Evolutionary conservation across 164 flowering plant species (phyloP), one percentile per base, ranked within the genome.

Genomic region (Vitis riparia): DNA sequence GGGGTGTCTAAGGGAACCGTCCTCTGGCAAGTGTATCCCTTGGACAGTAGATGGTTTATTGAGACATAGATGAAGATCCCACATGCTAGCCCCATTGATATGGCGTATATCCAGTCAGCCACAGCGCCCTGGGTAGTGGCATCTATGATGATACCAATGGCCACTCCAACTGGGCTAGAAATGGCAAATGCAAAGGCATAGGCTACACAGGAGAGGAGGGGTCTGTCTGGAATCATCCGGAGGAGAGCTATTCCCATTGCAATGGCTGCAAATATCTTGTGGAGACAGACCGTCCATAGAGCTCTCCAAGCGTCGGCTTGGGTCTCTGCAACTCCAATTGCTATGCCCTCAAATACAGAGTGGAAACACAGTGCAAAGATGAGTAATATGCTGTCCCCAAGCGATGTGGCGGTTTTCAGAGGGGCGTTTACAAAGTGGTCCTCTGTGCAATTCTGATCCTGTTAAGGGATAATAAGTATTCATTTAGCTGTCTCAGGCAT

Each of bases 221-320:
- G 91, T 1, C 91, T 86, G 30, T 86, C 77, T 0, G 96, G 96
- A 23, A 90, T 82, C 84, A 90, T 87, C 5, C 84, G 69, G 12
- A 90, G 82, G 12, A 90, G 86, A 27, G 93, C 91, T 65, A 90
- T 89, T 10, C 93, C 91, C 96, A 90, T 90, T 19, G 93, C 93
- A 19, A 90, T 75, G 27, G 95, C 95, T 29, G 92, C 95, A 71
- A 90, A 88, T 13, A 90, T 60, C 76, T 90, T 89, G 83, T 90
- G 96, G 55, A 90, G 65, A 17, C 75, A 73, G 30, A 90, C 77
- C 17, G 96, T 90, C 93, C 96, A 90, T 30, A 90, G 70, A 5
- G 87, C 90, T 74, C 65, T 87, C 96, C 96, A 89, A 3, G 93
- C 96, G 74, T 87, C 91, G 0, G 72, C 88, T 74, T 80, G 61